Percentiles rank a stretch among this genome's conserved stretches.
Conservation (phyloP, 257 asterid genomes). For the Solanum virginianum region DNA sequence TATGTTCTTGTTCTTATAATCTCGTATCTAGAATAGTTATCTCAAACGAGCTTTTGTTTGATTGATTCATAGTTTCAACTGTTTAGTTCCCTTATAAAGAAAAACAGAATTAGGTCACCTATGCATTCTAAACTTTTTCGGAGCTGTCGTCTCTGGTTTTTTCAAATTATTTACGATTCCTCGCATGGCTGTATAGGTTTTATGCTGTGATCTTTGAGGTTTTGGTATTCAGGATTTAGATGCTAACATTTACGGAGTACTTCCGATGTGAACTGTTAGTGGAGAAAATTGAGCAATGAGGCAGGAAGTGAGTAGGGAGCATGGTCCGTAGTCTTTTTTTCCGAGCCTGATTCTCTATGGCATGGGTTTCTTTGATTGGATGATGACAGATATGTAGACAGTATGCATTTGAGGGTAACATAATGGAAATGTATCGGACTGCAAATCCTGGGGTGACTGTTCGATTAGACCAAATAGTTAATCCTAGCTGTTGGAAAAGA, state of each 20-base stretch:
- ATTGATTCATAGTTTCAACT: neutral
- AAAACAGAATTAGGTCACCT: neutral
- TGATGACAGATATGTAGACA: neutral
- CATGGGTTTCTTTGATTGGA: neutral
- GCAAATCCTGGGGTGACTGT: neutral
- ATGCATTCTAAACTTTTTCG: neutral
- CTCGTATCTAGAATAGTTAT: neutral
- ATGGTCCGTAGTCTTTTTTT: neutral
- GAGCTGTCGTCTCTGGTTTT: neutral
- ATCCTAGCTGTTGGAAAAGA: neutral
- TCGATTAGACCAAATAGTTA: neutral
- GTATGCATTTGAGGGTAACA: neutral
- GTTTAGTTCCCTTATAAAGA: neutral
- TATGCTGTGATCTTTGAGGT: neutral
- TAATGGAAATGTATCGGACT: neutral
- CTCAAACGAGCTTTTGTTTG: neutral
- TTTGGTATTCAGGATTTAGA: neutral
- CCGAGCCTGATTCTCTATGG: neutral
- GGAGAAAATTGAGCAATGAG: neutral
- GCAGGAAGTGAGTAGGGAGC: neutral
- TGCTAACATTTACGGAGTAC: neutral
- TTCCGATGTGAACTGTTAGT: neutral
- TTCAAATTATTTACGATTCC: neutral
- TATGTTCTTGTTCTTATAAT: neutral
- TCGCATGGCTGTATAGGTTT: neutral